Base-by-base conservation (phyloP, 2,329 filamentous ascomycete species). In the Stromatinia cepivora region DNA sequence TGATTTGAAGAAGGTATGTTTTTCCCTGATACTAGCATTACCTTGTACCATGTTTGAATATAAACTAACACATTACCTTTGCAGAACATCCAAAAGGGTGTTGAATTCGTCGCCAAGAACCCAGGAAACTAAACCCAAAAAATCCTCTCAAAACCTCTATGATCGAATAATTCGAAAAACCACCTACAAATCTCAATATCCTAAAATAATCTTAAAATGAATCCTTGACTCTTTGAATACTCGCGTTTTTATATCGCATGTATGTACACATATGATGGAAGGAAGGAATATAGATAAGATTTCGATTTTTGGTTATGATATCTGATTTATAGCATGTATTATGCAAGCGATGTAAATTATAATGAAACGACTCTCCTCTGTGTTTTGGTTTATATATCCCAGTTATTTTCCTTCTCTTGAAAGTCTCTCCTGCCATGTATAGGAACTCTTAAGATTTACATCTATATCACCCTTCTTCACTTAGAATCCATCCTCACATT, bases 1-100 rank as follows among this genome's bases (percentile, higher is more conserved):
- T 78, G 95, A 94, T 83, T 87, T 95, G 81, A 91, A 92, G 87
- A 92, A 91, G 79, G 77, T 77, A 48, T 25, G 67, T 65, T 52
- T 66, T 11, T 9, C 4, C 8, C 22, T 45, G 15, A 56, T 54
- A 15, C 8, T 20, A 39, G 9, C 11, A 22, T 25, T 39, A 15
- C 9, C 28, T 8, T 46, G 85, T 86, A 78, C 93, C 98, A 83
- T 87, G 93, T 73, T 86, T 98, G 75, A 78, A 93, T 91, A 79
- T 91, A 93, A 61, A 93, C 83, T 95, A 98, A 88, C 92, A 97
- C 88, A 98, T 87, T 98, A 77, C 88, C 98, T 73, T 91, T 93
- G 86, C 90, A 88, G 84, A 98, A 98, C 85, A 97, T 99, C 80
- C 84, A 88, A 79, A 97, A 98, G 89, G 95, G 95, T 80, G 85